Evolutionary conservation across 2,329 filamentous ascomycete genomes (phyloP), one percentile per base, ranked within the genome.

Genomic region (Colletotrichum paranaense): DNA sequence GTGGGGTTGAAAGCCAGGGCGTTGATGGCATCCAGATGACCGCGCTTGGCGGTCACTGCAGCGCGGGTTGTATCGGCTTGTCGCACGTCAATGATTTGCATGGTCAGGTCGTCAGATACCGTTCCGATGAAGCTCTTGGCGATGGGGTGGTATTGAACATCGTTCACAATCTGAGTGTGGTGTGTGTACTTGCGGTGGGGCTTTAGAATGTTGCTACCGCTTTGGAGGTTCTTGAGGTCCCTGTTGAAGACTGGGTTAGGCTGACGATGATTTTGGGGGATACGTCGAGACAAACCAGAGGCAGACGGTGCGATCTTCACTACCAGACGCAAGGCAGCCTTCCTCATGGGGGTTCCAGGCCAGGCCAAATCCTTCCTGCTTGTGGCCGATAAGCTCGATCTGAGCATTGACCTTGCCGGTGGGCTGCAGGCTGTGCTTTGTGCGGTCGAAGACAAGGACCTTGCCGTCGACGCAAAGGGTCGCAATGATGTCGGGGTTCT

Each of bases 401-500:
- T 98, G 94, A 30, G 95, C 93, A 78, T 92, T 94, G 68, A 95
- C 89, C 65, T 88, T 91, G 73, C 92, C 92, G 30, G 92, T 90
- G 8, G 96, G 95, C 75, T 92, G 87, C 68, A 92, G 91, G 62
- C 93, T 92, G 82, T 98, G 96, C 88, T 98, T 98, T 66, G 96
- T 97, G 76, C 96, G 92, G 85, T 99, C 97, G 85, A 97, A 99
- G 77, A 99, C 92, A 81, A 98, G 91, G 55, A 98, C 94, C 76
- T 92, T 93, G 75, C 94, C 94, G 81, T 98, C 94, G 8, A 94
- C 91, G 76, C 94, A 95, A 84, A 98, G 92, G 0, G 97, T 98
- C 3, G 97, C 97, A 78, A 99, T 97, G 71, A 99, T 92, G 79
- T 99, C 95, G 5, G 96, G 95, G 80, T 99, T 99, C 82, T 98